Evolutionary conservation across 2,329 filamentous ascomycete genomes (phyloP), one percentile per base, ranked within the genome.

Genomic region (Pezicula neosporulosa): DNA sequence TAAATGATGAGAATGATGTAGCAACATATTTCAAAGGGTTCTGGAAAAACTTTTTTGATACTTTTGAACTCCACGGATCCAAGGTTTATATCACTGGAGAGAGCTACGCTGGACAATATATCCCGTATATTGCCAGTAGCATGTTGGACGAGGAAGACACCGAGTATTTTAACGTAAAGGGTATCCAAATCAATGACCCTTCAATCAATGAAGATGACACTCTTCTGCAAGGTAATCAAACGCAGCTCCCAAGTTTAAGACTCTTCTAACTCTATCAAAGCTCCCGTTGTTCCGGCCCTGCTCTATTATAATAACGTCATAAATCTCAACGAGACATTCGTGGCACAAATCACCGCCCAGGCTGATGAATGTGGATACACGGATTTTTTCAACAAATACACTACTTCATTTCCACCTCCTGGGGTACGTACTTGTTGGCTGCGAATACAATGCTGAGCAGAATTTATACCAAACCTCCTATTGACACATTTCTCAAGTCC

Each of bases 21-120:
- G 77, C 80, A 0, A 66, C 68, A 16, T 72, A 85, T 52, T 84
- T 85, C 61, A 71, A 81, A 10, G 80, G 78, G 42, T 85, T 84
- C 66, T 83, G 77, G 70, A 81, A 83, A 69, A 84, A 84, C 64
- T 85, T 84, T 54, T 66, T 83, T 27, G 70, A 82, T 35, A 80
- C 77, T 0, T 85, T 85, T 52, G 70, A 65, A 19, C 71, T 83
- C 50, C 70, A 80, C 36, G 72, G 74, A 18, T 76, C 73, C 54
- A 82, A 84, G 60, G 71, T 85, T n/a, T 87, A 82, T 62, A 76
- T 87, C 55, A 75, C 81, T 0, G 83, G 83, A 8, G 83, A 86
- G 65, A 77, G 72, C n/a, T 85, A 80, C 62, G 82, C 77, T 6
- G 81, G 81, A 57, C 70, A 63, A 73, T 67, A 65, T 33, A 58